These are phyloP conservation scores for Phialophora tarda DNA, from an alignment of 2,329 filamentous ascomycete genomes.

Conservation along the genomic window DNA sequence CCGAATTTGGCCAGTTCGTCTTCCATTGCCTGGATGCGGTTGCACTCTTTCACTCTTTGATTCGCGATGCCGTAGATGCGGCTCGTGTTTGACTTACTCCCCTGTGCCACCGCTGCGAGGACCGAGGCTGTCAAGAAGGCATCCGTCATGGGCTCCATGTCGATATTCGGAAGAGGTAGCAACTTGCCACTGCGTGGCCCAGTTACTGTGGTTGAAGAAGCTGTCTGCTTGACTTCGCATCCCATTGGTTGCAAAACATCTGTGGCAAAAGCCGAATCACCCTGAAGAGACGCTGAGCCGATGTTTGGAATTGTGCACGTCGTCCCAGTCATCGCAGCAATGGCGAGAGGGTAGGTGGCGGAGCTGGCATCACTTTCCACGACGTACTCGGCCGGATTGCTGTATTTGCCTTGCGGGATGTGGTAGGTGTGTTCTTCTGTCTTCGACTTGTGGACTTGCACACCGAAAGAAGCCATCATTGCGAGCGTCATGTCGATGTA, in stretches of 20 bases:
- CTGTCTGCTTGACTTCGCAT: conserved; percentile 83
- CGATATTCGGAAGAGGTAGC: conserved; percentile 77
- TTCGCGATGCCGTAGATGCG: conserved; percentile 94
- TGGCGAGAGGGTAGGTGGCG: conserved; percentile 90
- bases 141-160: conserved; percentile 99
- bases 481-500: conserved; percentile 99
- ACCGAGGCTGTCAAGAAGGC: conserved; percentile 96
- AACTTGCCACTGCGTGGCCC: conserved; percentile 78
- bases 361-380: conserved; percentile 98
- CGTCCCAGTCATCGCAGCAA: conserved; percentile 93
- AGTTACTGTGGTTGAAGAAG: conserved; percentile 86
- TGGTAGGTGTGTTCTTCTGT: conserved; percentile 90
- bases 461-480: conserved; percentile 95
- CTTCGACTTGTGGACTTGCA: conserved; percentile 75
- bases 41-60: conserved; percentile 97
- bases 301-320: conserved; percentile 97
- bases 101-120: conserved; percentile 83
- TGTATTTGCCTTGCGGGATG: conserved; percentile 83
- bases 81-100: conserved; percentile 67
- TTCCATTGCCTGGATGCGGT: conserved; percentile 94
- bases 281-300: conserved; percentile 87
- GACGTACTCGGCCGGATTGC: conserved; percentile 82
- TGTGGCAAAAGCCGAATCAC: conserved; percentile 90
- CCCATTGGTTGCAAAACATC: conserved; percentile 93
- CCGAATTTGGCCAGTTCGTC: conserved; percentile 94